Conservation (phyloP, 2,329 filamentous ascomycete genomes). For the Trichoderma oligosporum region DNA sequence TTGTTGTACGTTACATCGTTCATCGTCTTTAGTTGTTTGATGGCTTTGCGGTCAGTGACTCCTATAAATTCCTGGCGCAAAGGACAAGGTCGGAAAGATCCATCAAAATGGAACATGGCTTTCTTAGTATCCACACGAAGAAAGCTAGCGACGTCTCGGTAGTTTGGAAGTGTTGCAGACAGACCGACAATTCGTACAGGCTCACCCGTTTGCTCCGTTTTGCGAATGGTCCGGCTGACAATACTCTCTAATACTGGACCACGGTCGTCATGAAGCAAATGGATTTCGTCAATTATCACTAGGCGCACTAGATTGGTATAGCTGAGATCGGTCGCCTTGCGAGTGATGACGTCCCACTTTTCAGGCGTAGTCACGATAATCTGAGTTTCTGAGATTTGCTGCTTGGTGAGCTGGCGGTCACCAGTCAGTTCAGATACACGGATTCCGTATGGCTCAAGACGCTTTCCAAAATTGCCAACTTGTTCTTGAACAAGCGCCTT, state of each 20-base stretch:
- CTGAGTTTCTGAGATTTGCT: constrained; percentile 96
- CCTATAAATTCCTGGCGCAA: constrained; percentile 96
- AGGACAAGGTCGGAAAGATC: constrained; percentile 87
- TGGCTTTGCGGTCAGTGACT: constrained; percentile 95
- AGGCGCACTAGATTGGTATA: constrained; percentile 97
- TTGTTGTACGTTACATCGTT: constrained; percentile 99
- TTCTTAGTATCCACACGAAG: constrained; percentile 81
- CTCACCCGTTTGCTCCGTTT: constrained; percentile 89
- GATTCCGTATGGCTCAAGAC: constrained; percentile 86
- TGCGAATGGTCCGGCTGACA: constrained; percentile 87
- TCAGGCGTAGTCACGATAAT: constrained; percentile 98
- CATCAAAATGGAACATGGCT: constrained; percentile 94
- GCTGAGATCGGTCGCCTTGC: constrained; percentile 93
- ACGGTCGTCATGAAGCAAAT: constrained; percentile 94
- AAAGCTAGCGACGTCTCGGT: constrained; percentile 92
- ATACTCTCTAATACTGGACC: constrained; percentile 96
- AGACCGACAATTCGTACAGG: constrained; percentile 87
- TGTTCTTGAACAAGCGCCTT: constrained; percentile 97
- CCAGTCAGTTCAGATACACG: constrained; percentile 93
- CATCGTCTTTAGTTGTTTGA: constrained; percentile 99
- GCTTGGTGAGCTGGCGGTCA: constrained; percentile 96
- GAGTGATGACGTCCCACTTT: constrained; percentile 98
- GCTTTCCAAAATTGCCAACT: constrained; percentile 93
- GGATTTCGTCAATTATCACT: constrained; percentile 96
- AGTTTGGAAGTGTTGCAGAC: constrained; percentile 94